Evolutionary conservation across 139 green algal genomes (phyloP).

Genomic region (Nannochloris sp.): DNA sequence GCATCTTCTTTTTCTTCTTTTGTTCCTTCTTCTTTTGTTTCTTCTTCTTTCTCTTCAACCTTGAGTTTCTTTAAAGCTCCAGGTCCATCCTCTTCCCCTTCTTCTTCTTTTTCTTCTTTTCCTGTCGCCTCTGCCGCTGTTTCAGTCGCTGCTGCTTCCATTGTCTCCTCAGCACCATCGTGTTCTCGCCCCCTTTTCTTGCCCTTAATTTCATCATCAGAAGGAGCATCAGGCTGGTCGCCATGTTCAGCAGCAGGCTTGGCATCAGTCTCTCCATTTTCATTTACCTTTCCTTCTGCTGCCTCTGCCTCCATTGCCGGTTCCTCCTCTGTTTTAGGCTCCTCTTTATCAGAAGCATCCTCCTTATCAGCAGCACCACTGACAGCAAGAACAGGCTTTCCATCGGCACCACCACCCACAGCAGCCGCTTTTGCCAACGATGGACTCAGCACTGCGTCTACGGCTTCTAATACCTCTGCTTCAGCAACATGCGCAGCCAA

Average conservation of each 20-base stretch:
- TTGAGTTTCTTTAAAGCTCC: not conserved
- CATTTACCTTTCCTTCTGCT: not conserved
- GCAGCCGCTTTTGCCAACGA: no score
- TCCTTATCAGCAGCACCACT: no score
- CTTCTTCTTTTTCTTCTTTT: not conserved
- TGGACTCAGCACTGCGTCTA: no score
- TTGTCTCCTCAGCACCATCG: no score
- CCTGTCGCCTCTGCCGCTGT: no score
- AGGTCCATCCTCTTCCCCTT: not conserved
- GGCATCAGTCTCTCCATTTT: not conserved
- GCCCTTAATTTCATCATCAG: not conserved
- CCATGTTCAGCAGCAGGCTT: not conserved
- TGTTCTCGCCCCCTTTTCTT: not conserved
- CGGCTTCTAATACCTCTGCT: not conserved
- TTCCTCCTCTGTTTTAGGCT: no score
- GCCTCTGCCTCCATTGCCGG: not conserved
- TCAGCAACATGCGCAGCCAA: slow-evolving; percentile 12
- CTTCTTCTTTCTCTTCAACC: not conserved
- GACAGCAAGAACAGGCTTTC: no score
- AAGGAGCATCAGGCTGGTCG: not conserved
- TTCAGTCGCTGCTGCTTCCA: not conserved
- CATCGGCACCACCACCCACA: no score
- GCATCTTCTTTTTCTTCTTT: not conserved
- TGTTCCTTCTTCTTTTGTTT: not conserved
- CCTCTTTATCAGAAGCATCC: no score